These are phyloP conservation scores for Volvox africanus DNA, from an alignment of 139 green algal genomes.

Conservation along the genomic window DNA sequence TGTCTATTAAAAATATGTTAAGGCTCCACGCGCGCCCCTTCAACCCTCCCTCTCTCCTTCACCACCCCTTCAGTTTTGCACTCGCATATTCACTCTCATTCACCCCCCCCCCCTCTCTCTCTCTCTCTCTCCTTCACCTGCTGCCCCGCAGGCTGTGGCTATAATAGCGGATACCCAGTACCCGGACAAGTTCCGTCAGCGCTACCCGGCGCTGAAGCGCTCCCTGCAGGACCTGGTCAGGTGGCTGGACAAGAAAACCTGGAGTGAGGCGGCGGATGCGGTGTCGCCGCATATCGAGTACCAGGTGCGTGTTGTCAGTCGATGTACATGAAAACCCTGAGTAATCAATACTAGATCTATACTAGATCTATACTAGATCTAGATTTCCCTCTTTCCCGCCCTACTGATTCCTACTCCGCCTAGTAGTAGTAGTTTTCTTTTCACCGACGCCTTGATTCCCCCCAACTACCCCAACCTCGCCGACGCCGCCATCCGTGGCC, in stretches of 20 bases:
- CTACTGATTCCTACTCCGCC: too few species aligned
- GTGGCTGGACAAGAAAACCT: slow-evolving; percentile 42
- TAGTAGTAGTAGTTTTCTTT: too few species aligned
- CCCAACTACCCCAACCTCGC: background rate
- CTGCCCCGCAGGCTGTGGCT: slow-evolving; percentile 11
- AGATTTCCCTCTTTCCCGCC: too few species aligned
- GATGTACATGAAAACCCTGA: too few species aligned
- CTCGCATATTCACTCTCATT: background rate
- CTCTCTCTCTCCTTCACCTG: background rate
- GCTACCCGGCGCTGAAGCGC: slow-evolving; percentile 17
- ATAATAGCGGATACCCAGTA: background rate
- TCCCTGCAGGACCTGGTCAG: slow-evolving; percentile 9
- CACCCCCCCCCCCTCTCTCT: background rate
- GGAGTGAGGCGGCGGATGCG: background rate
- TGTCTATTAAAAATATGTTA: too few species aligned
- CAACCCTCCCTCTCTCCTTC: background rate
- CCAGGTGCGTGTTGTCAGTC: too few species aligned
- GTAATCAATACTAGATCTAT: too few species aligned
- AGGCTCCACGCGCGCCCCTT: too few species aligned
- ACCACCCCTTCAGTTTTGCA: background rate
- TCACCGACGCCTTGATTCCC: too few species aligned
- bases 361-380: too few species aligned
- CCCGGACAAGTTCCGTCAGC: slow-evolving; percentile 42
- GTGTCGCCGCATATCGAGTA: slow-evolving; percentile 25
- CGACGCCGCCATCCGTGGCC: background rate